Conservation (phyloP, 2,329 filamentous ascomycete species). For the Sporothrix globosa region DNA sequence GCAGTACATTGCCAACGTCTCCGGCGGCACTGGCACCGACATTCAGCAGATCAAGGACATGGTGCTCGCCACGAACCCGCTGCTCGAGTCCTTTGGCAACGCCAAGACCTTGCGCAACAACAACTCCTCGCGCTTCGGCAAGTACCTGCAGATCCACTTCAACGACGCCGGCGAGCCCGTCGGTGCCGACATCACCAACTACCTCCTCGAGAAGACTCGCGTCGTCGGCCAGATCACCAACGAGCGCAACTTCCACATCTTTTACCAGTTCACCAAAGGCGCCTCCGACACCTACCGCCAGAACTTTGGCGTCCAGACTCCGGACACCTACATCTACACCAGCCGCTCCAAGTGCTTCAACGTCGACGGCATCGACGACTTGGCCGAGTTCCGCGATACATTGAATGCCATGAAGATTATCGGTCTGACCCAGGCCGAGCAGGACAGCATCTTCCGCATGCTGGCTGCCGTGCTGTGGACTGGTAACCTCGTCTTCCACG, state of each 20-base stretch:
- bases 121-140: conserved; percentile 97
- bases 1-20: conserved; percentile 99
- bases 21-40: conserved; percentile 72
- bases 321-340: conserved; percentile 91
- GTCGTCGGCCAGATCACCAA: conserved; percentile 94
- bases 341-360: conserved; percentile 93
- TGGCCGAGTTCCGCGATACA: conserved; percentile 86
- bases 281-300: conserved; percentile 85
- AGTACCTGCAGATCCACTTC: conserved; percentile 97
- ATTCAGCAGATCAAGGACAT: conserved; percentile 99
- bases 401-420: conserved; percentile 94
- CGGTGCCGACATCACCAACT: conserved; percentile 97
- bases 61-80: conserved; percentile 95
- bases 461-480: conserved; percentile 89
- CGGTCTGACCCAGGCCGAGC: conserved; percentile 82
- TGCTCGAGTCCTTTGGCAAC: conserved; percentile 97
- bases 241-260: conserved; percentile 98
- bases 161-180: conserved; percentile 88
- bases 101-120: conserved; percentile 98
- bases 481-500: conserved; percentile 87
- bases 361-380: conserved; percentile 90
- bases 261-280: conserved; percentile 97
- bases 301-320: conserved; percentile 86
- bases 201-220: conserved; percentile 90
- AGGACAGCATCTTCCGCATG: conserved; percentile 97